Percentiles rank a stretch among this genome's conserved stretches.
These are phyloP conservation scores for Musa schizocarpa DNA, from an alignment of 176 grass and related monocot genomes.

Conservation along the genomic window DNA sequence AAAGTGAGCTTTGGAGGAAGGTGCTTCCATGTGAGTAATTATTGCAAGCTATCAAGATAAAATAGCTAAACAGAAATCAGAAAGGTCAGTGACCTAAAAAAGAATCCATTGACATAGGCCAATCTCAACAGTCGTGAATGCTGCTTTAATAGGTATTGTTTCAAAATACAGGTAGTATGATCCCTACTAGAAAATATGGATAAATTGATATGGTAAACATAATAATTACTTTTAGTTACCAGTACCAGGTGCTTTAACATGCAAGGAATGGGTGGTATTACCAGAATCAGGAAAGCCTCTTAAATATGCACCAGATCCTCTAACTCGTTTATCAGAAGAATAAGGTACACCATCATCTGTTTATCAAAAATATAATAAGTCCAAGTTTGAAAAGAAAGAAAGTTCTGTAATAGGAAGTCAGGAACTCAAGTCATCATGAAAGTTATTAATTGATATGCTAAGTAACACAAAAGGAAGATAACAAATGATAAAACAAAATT, in stretches of 20 bases:
- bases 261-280: slow-evolving; percentile 29
- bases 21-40: slow-evolving; percentile 42
- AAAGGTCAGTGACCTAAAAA: slow-evolving; percentile 1
- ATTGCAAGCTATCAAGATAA: slow-evolving; percentile 9
- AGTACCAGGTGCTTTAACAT: background rate
- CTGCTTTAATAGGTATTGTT: background rate
- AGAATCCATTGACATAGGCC: background rate
- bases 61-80: slow-evolving; percentile 9
- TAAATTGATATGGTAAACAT: background rate
- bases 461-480: background rate
- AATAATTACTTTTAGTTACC: slow-evolving; percentile 1
- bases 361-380: slow-evolving; percentile 3
- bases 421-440: background rate
- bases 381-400: background rate
- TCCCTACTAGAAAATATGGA: background rate
- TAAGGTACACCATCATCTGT: slow-evolving; percentile 35
- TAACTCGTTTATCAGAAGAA: slow-evolving; percentile 46
- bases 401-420: background rate
- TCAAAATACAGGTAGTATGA: background rate
- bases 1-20: slow-evolving; percentile 51
- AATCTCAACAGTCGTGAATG: background rate
- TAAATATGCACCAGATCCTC: slow-evolving; percentile 25
- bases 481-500: background rate
- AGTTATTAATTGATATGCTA: background rate
- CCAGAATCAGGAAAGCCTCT: slow-evolving; percentile 60